Evolutionary conservation across 2,329 filamentous ascomycete species (phyloP), one percentile per base, ranked within the genome.

Genomic region (Xylaria sp.): DNA sequence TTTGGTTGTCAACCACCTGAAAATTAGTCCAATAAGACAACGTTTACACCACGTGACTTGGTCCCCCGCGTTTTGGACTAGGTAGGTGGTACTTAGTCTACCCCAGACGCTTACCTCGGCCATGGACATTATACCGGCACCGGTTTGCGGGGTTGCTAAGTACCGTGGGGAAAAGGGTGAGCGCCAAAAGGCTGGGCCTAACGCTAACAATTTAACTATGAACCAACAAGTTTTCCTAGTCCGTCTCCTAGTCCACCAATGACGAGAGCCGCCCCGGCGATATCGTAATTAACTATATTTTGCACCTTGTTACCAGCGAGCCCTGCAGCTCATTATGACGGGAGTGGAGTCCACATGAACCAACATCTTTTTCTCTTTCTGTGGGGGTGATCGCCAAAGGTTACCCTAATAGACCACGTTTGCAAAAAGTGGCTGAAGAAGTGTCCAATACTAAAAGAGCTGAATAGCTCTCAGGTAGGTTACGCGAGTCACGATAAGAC

Each of bases 71-170:
- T 9, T 58, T 53, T 59, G 11, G 29, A 55, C 25, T 55, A n/a
- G n/a, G n/a, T n/a, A n/a, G n/a, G n/a, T n/a, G n/a, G n/a, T n/a
- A n/a, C n/a, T n/a, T n/a, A 54, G 31, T 25, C 20, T 55, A 67
- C 55, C 53, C 61, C 61, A 45, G 61, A 53, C 51, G 39, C 36
- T 20, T 42, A n/a, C 29, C 53, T 55, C 53, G 38, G 33, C 13
- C 25, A n/a, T 38, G 3, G 0, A 17, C 17, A 45, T 29, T 22
- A 44, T 13, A 13, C 33, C 9, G 1, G 2, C 6, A 55, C 38
- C n/a, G 11, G 22, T 25, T 57, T 57, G 65, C 65, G 51, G 56
- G 53, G n/a, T n/a, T n/a, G n/a, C n/a, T n/a, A n/a, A n/a, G n/a
- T n/a, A n/a, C n/a, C n/a, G n/a, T n/a, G n/a, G n/a, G n/a, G n/a